phyloP scores from a whole-genome alignment of 495 filamentous ascomycete species.

The Cercophora sp. region DNA sequence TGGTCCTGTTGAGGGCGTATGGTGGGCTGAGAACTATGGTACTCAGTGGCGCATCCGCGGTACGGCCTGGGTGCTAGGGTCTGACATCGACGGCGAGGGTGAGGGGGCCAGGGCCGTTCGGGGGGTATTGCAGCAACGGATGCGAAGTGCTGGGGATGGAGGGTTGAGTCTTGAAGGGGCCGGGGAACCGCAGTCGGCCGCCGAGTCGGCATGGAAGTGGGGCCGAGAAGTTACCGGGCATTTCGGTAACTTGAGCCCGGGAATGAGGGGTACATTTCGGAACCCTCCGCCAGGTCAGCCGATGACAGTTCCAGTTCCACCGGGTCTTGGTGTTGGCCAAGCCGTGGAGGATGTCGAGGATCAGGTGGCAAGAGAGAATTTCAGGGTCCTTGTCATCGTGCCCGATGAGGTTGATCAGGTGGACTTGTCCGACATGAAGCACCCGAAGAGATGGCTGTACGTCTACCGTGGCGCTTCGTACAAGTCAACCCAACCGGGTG shows the following conservation, averaged over 20 bases:
- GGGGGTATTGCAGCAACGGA: constrained; percentile 44
- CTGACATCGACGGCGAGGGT: constrained; percentile 49
- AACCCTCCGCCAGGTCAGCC: constrained; percentile 71
- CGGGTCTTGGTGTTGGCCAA: constrained; percentile 63
- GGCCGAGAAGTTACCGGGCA: constrained; percentile 72
- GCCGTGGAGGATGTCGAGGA: constrained; percentile 67
- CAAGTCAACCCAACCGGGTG: constrained; percentile 28
- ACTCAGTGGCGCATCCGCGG: constrained; percentile 86
- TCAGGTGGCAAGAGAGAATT: constrained; percentile 67
- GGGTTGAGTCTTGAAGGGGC: constrained; percentile 5
- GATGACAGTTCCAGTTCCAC: constrained; percentile 33
- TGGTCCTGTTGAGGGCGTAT: constrained; percentile 72
- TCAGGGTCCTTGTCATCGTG: constrained; percentile 77
- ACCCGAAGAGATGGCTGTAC: constrained; percentile 63
- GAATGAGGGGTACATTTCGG: constrained; percentile 73
- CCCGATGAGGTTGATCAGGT: constrained; percentile 76
- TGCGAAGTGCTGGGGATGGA: constrained; percentile 26
- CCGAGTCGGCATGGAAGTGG: constrained; percentile 57
- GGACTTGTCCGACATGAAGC: constrained; percentile 64
- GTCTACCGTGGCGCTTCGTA: constrained; percentile 43
- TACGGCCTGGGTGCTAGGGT: constrained; percentile 60
- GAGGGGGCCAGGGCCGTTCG: constrained; percentile 42
- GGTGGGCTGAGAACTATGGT: constrained; percentile 67
- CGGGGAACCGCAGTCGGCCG: constrained; percentile 2
- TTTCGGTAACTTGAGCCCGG: constrained; percentile 80